A percentile compares a stretch with the other conserved stretches of the same genome.
phyloP scores from a whole-genome alignment of 768 basidiomycete genomes.

The Lactifluus piperatus region DNA sequence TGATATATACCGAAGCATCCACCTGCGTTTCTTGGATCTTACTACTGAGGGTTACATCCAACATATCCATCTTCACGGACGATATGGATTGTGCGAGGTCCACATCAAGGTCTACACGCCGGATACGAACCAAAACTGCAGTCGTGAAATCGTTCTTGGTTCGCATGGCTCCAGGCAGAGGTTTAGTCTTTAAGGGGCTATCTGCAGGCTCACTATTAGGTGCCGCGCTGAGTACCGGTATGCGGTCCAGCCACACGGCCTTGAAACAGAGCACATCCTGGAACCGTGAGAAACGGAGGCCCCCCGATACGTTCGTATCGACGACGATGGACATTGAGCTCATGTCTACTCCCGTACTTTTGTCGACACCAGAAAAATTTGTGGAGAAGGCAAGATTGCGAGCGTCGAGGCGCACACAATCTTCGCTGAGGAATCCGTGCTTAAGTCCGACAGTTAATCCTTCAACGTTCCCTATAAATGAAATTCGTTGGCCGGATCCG shows the following conservation, averaged over 20 bases:
- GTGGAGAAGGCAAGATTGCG: constrained; percentile 76
- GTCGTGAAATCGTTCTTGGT: constrained; percentile 45
- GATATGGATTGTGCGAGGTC: constrained; percentile 87
- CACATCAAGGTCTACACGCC: constrained; percentile 62
- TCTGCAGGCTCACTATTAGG: constrained; percentile 24
- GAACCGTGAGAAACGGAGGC: constrained; percentile 72
- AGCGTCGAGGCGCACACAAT: constrained; percentile 71
- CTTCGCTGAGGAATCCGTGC: constrained; percentile 79
- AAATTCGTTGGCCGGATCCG: constrained; percentile 61
- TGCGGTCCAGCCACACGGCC: constrained; percentile 87
- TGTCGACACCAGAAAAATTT: constrained; percentile 48
- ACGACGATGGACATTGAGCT: constrained; percentile 64
- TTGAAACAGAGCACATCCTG: constrained; percentile 94
- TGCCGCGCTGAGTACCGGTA: constrained; percentile 58
- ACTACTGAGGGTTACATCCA: constrained; percentile 55
- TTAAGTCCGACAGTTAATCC: constrained; percentile 76
- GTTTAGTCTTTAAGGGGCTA: constrained; percentile 5
- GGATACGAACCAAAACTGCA: constrained; percentile 57
- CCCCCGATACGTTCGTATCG: constrained; percentile 80
- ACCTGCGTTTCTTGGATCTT: constrained; percentile 50
- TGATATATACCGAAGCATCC: constrained; percentile 59
- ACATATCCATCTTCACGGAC: constrained; percentile 53
- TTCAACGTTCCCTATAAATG: constrained; percentile 71
- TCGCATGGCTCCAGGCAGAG: constrained; percentile 9
- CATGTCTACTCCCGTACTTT: constrained; percentile 28